These are phyloP conservation scores for Lanmaoa rubissima DNA, from an alignment of 768 basidiomycete species.

Conservation along the genomic window DNA sequence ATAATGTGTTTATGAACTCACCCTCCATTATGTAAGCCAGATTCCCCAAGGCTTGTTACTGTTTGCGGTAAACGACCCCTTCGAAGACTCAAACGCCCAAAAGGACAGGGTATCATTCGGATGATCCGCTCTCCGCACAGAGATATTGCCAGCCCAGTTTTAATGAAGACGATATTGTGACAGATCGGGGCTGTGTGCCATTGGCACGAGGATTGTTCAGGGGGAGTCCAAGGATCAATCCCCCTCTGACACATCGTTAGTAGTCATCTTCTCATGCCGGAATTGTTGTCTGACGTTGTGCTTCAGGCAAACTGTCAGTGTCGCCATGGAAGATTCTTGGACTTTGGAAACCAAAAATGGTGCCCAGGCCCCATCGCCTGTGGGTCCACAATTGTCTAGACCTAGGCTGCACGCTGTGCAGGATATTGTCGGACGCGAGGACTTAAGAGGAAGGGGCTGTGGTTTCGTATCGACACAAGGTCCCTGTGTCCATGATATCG, in stretches of 20 bases:
- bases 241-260: conserved; percentile 1
- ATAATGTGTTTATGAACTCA: too few relatives aligned
- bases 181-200: neutral
- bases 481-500: neutral
- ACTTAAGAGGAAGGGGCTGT: neutral
- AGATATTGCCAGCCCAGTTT: conserved; percentile 64
- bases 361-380: neutral
- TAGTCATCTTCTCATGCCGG: neutral
- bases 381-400: neutral
- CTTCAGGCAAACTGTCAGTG: conserved; percentile 1
- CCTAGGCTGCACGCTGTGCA: neutral
- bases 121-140: conserved; percentile 57
- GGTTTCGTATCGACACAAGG: neutral
- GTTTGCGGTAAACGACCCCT: conserved; percentile 51
- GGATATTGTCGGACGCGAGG: neutral
- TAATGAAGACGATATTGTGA: too few relatives aligned
- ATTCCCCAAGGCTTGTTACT: conserved; percentile 60
- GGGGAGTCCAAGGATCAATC: neutral
- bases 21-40: too few relatives aligned
- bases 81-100: conserved; percentile 54
- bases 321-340: neutral
- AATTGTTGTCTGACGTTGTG: neutral
- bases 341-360: neutral
- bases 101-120: conserved; percentile 69
- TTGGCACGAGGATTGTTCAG: neutral